These are phyloP conservation scores for Tinospora cordifolia DNA, from an alignment of 164 flowering plant species.

Conservation along the genomic window DNA sequence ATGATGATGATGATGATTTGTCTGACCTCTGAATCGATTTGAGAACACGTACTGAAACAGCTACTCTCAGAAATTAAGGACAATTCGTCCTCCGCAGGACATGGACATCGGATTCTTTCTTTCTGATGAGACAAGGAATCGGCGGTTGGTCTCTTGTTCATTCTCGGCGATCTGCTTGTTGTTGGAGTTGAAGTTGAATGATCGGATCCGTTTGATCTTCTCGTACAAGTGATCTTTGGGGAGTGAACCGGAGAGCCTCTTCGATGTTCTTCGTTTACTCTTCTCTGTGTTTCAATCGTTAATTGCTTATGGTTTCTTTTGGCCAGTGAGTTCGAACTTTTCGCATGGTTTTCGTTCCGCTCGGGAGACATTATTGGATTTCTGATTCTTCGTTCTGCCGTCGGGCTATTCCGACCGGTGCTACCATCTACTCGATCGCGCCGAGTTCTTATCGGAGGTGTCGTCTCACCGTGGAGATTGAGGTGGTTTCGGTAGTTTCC, in stretches of 20 bases:
- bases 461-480: slow-evolving; percentile 18
- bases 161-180: slow-evolving; percentile 41
- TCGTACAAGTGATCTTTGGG: slow-evolving; percentile 32
- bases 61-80: slow-evolving; percentile 47
- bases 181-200: slow-evolving; percentile 14
- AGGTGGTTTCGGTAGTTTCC: slow-evolving; percentile 24
- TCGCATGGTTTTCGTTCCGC: slow-evolving; percentile 24
- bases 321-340: slow-evolving; percentile 35
- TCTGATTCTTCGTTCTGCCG: slow-evolving; percentile 19
- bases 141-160: slow-evolving; percentile 22
- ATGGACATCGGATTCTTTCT: neutral
- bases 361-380: slow-evolving; percentile 21
- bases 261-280: slow-evolving; percentile 33
- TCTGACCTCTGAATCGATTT: slow-evolving; percentile 53
- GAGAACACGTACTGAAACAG: slow-evolving; percentile 44
- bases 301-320: slow-evolving; percentile 24
- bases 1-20: neutral
- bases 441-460: slow-evolving; percentile 29
- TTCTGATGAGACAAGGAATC: slow-evolving; percentile 9
- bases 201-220: slow-evolving; percentile 27
- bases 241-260: slow-evolving; percentile 43
- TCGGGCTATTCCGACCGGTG: neutral
- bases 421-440: slow-evolving; percentile 19
- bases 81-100: slow-evolving; percentile 32
- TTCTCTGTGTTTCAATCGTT: slow-evolving; percentile 40